Evolutionary conservation across 2,329 filamentous ascomycete genomes (phyloP).

Genomic region (Phaeosphaeria sp.): DNA sequence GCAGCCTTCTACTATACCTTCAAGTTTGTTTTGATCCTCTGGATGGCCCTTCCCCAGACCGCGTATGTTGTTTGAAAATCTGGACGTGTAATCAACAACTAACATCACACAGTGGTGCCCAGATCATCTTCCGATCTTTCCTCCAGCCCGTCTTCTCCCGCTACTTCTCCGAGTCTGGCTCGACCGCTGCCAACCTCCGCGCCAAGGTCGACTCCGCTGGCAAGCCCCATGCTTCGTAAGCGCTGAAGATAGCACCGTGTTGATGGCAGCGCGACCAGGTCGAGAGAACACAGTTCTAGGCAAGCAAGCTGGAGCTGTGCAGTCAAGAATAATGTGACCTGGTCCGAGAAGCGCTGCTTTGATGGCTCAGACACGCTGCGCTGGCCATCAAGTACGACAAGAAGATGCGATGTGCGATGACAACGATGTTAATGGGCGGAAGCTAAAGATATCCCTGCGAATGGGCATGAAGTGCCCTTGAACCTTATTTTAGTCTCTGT

Average conservation of each 20-base stretch:
- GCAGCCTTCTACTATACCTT: conserved; percentile 98
- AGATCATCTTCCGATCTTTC: conserved; percentile 96
- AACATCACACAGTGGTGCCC: conserved; percentile 74
- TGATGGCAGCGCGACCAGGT: conserved; percentile 39
- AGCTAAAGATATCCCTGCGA: conserved; percentile 32
- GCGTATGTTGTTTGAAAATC: conserved; percentile 66
- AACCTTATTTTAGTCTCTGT: conserved; percentile 9
- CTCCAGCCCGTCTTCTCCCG: conserved; percentile 88
- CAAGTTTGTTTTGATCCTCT: conserved; percentile 97
- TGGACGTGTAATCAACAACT: conserved; percentile 1
- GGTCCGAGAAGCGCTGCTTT: conserved; percentile 35
- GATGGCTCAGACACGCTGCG: conserved; percentile 33
- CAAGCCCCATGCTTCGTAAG: conserved; percentile 46
- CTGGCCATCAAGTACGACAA: conserved; percentile 29
- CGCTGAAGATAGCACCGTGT: conserved; percentile 17
- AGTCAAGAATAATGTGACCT: conserved; percentile 2
- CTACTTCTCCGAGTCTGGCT: conserved; percentile 78
- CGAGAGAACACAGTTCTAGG: conserved; percentile 8
- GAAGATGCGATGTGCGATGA: conserved; percentile 23
- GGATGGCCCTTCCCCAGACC: conserved; percentile 96
- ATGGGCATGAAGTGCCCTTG: conserved; percentile 30
- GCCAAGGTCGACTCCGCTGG: conserved; percentile 79
- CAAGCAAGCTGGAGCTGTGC: not conserved
- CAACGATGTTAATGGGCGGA: conserved; percentile 25
- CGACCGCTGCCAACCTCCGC: conserved; percentile 85